These are phyloP conservation scores for Boeremia exigua DNA, from an alignment of 2,329 filamentous ascomycete genomes.

Conservation along the genomic window DNA sequence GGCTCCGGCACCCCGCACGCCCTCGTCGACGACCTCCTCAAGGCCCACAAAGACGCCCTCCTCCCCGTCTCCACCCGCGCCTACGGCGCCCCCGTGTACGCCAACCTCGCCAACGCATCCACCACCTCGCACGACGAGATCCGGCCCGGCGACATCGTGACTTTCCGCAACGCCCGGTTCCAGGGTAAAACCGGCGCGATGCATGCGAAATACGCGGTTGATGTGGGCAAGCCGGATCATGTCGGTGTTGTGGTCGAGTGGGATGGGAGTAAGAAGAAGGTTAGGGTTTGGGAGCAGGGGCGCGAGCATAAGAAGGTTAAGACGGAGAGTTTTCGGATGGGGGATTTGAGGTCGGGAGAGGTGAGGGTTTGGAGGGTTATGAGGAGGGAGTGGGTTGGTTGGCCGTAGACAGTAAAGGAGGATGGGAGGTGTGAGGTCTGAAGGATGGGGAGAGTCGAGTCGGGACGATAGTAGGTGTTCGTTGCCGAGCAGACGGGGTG, in stretches of 20 bases:
- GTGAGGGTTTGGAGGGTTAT: constrained; percentile 98
- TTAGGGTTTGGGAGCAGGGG: constrained; percentile 93
- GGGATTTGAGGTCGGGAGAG: constrained; percentile 89
- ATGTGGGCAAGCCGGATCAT: constrained; percentile 88
- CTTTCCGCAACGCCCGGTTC: constrained; percentile 90
- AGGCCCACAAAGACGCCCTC: constrained; percentile 74
- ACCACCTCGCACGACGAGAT: constrained; percentile 93
- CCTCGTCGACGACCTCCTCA: constrained; percentile 80
- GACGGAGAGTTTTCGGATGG: constrained; percentile 90
- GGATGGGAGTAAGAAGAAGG: constrained; percentile 99
- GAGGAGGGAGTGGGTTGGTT: constrained; percentile 89
- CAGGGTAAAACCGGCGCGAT: constrained; percentile 94
- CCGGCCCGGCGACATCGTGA: constrained; percentile 88
- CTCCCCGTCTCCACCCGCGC: constrained; percentile 84
- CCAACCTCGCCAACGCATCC: constrained; percentile 92
- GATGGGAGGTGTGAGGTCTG: too few relatives aligned
- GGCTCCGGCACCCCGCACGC: constrained; percentile 82
- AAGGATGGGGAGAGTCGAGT: too few relatives aligned
- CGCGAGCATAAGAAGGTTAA: constrained; percentile 93
- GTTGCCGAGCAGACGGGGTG: too few relatives aligned
- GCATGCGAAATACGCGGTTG: constrained; percentile 89
- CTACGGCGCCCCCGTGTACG: constrained; percentile 91
- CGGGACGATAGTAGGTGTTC: too few relatives aligned
- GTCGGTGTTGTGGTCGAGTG: constrained; percentile 92
- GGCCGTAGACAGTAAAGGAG: too few relatives aligned